Conservation (phyloP, 768 basidiomycete species). For the Mycena galericulata region DNA sequence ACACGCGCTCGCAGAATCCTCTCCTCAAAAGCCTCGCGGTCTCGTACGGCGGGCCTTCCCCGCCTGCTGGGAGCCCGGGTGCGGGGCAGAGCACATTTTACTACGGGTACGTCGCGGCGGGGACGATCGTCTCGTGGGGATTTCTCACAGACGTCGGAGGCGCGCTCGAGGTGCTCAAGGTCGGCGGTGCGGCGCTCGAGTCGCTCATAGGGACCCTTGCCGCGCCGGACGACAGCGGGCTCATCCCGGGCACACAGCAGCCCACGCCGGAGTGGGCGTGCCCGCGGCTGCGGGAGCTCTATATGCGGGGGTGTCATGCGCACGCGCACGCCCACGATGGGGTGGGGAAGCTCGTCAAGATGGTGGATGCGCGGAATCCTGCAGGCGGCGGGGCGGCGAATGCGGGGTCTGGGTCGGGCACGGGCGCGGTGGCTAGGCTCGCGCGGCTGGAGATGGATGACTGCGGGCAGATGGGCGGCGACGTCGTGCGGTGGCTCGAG, state of each 20-base stretch:
- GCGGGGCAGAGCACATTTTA: conserved; percentile 2
- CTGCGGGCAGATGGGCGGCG: conserved; percentile 73
- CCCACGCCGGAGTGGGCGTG: conserved; percentile 64
- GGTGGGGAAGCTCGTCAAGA: conserved; percentile 74
- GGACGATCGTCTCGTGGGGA: conserved; percentile 74
- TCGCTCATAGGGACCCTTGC: conserved; percentile 69
- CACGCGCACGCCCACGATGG: conserved; percentile 56
- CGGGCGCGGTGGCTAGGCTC: conserved; percentile 54
- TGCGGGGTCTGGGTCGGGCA: too few relatives aligned
- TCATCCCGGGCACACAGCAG: background rate
- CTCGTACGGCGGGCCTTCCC: conserved; percentile 58
- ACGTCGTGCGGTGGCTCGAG: conserved; percentile 78
- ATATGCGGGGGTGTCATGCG: conserved; percentile 71
- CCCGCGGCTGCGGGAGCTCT: conserved; percentile 69
- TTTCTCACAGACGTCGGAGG: conserved; percentile 67
- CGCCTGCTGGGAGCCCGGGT: background rate
- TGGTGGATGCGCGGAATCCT: conserved; percentile 81
- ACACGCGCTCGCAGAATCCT: conserved; percentile 70
- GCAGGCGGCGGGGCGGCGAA: conserved; percentile 39
- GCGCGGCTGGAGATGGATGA: conserved; percentile 73
- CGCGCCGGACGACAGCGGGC: conserved; percentile 57
- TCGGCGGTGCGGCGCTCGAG: conserved; percentile 77
- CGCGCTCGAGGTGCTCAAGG: conserved; percentile 67
- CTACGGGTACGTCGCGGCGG: conserved; percentile 70
- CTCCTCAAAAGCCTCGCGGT: conserved; percentile 70